Evolutionary conservation across 345 rosid species (phyloP), one percentile per base, ranked within the genome.

Genomic region (Arabis alpina): DNA sequence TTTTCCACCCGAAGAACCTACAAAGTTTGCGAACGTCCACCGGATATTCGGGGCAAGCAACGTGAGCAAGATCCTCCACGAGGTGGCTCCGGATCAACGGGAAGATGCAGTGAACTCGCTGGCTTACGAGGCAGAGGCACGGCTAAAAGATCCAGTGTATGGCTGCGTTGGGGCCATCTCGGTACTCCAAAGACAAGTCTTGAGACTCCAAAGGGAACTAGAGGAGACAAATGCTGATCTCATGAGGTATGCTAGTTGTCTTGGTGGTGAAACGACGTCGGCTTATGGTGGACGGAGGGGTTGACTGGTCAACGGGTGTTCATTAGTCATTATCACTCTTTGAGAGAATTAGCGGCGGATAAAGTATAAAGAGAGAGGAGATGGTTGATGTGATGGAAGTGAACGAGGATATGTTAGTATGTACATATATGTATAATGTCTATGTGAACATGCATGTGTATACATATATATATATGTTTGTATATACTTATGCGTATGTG

Each of bases 161-260:
- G 91, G 91, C 42, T 86, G 91, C 51, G 88, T 82, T 15, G 91
- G 87, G 3, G 88, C 91, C 42, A 86, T 86, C 76, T 79, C 91
- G 1, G 82, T 84, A 65, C 85, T 86, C 37, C 91, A 86, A 47
- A 70, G 85, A 57, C 88, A 84, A 28, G 88, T 86, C 10, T 77
- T 74, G 50, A 73, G 77, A 63, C 81, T 86, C 6, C 91, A 86
- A 54, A 79, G 82, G 70, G 91, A 86, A 34, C 75, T 86, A 11
- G 87, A 86, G 57, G 83, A 81, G 15, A 84, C 91, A 4, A 86
- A 86, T 55, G 83, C 91, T 11, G 85, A 86, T 70, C 74, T 86
- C 42, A 74, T 84, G 50, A 80, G 87, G 44, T 84, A 66, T 10
- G 80, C 78, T 34, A 44, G 42, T 36, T 61, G 73, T 61, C 50